Evolutionary conservation across 192 early-diverging fungal species (phyloP).

Genomic region (Diversispora eburnea): DNA sequence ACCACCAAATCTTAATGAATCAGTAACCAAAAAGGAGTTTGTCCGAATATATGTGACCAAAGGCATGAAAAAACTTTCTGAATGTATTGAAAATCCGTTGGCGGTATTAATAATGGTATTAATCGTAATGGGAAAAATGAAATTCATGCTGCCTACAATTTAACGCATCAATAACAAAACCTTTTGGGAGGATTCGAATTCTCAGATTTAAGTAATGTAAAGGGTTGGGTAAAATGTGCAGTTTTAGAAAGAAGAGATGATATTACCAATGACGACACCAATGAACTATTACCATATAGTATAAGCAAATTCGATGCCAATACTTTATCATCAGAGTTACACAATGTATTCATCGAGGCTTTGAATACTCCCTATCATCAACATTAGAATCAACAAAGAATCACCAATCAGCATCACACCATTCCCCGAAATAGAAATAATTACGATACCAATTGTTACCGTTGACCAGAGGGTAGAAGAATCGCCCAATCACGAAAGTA

Average conservation of each 20-base stretch:
- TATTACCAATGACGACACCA: slow-evolving; percentile 34
- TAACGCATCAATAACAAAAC: slow-evolving; percentile 34
- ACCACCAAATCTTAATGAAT: background rate
- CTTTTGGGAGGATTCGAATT: slow-evolving; percentile 40
- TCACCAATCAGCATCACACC: too few relatives aligned
- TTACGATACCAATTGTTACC: too few relatives aligned
- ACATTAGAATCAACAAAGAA: too few relatives aligned
- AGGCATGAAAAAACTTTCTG: background rate
- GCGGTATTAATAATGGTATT: background rate
- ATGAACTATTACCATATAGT: slow-evolving; percentile 30
- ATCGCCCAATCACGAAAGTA: too few relatives aligned
- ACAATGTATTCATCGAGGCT: slow-evolving; percentile 31
- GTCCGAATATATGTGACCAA: slow-evolving; percentile 1
- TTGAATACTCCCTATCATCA: background rate
- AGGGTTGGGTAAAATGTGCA: slow-evolving; percentile 35
- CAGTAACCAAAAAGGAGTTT: slow-evolving; percentile 1
- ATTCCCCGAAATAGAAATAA: too few relatives aligned
- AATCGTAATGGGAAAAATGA: slow-evolving; percentile 8
- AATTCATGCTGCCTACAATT: slow-evolving; percentile 19
- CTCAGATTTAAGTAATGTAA: slow-evolving; percentile 36
- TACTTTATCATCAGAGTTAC: slow-evolving; percentile 24
- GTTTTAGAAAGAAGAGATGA: slow-evolving; percentile 31
- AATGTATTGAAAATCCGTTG: slow-evolving; percentile 7
- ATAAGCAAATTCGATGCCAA: slow-evolving; percentile 24
- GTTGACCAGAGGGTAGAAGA: too few relatives aligned